phyloP scores from a whole-genome alignment of 192 early-diverging fungal genomes.

The Coemansia sp. region DNA sequence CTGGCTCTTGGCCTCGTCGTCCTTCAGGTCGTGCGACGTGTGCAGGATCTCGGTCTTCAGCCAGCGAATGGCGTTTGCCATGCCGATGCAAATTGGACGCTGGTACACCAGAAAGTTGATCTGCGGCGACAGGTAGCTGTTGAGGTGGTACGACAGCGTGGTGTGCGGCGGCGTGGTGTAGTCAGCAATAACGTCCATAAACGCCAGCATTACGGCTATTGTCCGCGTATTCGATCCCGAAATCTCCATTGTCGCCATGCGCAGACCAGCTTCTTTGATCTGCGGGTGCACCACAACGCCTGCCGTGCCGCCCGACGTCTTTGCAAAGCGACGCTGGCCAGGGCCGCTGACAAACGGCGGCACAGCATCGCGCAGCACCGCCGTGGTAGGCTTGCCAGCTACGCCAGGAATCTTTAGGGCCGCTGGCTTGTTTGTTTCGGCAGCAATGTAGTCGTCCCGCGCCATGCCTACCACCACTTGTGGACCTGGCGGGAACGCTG shows the following conservation, averaged over 20 bases:
- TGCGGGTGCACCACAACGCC: conserved; percentile 72
- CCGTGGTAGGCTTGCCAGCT: conserved; percentile 14
- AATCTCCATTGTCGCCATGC: conserved; percentile 83
- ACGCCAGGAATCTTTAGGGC: conserved; percentile 15
- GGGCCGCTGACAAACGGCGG: conserved; percentile 41
- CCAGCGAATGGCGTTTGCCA: conserved; percentile 88
- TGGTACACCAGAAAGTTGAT: conserved; percentile 83
- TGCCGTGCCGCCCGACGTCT: conserved; percentile 19
- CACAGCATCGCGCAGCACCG: conserved; percentile 33
- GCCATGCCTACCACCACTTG: conserved; percentile 47
- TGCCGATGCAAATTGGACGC: conserved; percentile 86
- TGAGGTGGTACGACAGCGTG: conserved; percentile 77
- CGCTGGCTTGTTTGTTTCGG: conserved; percentile 26
- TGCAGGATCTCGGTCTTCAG: conserved; percentile 84
- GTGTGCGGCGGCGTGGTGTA: conserved; percentile 82
- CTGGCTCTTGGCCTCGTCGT: conserved; percentile 73
- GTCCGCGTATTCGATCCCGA: conserved; percentile 88
- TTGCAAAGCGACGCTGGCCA: conserved; percentile 35
- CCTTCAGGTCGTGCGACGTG: conserved; percentile 73
- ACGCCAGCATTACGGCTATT: conserved; percentile 81
- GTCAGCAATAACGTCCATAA: conserved; percentile 87
- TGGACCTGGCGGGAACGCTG: conserved; percentile 38
- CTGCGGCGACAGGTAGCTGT: conserved; percentile 79
- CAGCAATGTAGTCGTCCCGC: conserved; percentile 31
- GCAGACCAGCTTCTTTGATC: conserved; percentile 80